A percentile compares a stretch with the other conserved stretches of the same genome.
These are phyloP conservation scores for Cystofilobasidium macerans DNA, from an alignment of 768 basidiomycete species.

Conservation along the genomic window DNA sequence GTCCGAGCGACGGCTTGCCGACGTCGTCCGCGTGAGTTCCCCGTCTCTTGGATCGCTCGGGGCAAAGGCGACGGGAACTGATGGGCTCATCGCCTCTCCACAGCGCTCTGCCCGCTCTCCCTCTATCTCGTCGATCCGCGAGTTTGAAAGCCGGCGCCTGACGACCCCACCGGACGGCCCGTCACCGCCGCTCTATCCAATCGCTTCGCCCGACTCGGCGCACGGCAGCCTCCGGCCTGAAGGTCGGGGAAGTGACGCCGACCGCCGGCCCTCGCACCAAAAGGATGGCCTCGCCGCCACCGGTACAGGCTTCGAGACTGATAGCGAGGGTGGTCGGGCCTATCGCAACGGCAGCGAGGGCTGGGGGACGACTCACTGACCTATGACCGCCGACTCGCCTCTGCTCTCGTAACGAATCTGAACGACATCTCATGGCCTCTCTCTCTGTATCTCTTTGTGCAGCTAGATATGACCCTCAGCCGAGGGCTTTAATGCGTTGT, in stretches of 20 bases:
- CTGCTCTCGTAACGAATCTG: too few species aligned
- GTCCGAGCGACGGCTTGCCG: slow-evolving; percentile 3
- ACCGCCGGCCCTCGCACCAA: not conserved
- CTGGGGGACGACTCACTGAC: not conserved
- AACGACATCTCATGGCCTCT: too few species aligned
- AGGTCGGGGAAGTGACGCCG: not conserved
- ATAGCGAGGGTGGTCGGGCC: not conserved
- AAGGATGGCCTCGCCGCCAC: not conserved
- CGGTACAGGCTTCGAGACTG: not conserved
- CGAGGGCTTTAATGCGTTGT: not conserved
- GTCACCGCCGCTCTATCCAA: not conserved
- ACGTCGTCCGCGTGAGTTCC: slow-evolving; percentile 11
- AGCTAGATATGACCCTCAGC: too few species aligned
- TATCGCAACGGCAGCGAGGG: too few species aligned
- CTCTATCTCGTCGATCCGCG: slow-evolving; percentile 22
- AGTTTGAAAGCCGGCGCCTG: slow-evolving; percentile 2
- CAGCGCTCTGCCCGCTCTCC: slow-evolving; percentile 12
- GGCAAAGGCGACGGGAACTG: too few species aligned
- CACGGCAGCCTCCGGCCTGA: not conserved
- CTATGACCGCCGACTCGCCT: too few species aligned
- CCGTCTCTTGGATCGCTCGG: not conserved
- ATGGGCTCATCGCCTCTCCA: not conserved
- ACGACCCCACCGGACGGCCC: not conserved
- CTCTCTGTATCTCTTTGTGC: too few species aligned
- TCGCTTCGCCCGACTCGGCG: too few species aligned